Evolutionary conservation across 208 protist genomes (phyloP), one percentile per base, ranked within the genome.

Genomic region (Trypanosoma cruzi): DNA sequence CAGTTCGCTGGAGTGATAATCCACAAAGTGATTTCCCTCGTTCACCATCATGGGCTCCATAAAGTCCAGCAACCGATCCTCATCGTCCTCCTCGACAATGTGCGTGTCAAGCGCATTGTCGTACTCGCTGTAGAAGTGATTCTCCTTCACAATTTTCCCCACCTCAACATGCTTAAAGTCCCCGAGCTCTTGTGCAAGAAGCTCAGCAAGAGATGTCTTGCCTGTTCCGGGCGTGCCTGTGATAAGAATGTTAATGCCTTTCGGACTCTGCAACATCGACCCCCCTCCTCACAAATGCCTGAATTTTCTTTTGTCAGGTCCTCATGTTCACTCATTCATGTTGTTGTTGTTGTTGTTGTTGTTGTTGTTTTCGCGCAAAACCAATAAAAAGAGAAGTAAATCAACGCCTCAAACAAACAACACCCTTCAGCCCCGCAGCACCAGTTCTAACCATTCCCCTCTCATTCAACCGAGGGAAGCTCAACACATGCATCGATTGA

Each of bases 171-270:
- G 88, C 50, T 75, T 49, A 32, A 96, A 96, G 31, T 56, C 76
- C 26, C 81, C 79, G 24, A 96, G 78, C 59, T 82, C 80, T n/a
- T 84, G 58, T 6, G 79, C 84, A 0, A 99, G 48, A 42, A 89
- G 62, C 63, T 96, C 80, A 7, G 84, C 80, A 24, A 98, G 68
- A 29, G 97, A 97, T 0, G 96, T 98, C 79, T 99, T 99, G 49
- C 98, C 98, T 5, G 96, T 98, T 16, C 97, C 98, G 2, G 98
- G 98, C 16, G 98, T 99, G 24, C 98, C 98, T 16, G 96, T 98
- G 59, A 98, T 86, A 62, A 98, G 88, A 62, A 98, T 94, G 58
- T 98, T 98, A 24, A 93, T 81, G 48, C 84, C 84, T 26, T 84
- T 85, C 26, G 90, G 90, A 24, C 80, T 67, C 57, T 88, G 79